phyloP scores from a whole-genome alignment of 371 early-diverging fungal species.

The Zopfochytrium polystomum region DNA sequence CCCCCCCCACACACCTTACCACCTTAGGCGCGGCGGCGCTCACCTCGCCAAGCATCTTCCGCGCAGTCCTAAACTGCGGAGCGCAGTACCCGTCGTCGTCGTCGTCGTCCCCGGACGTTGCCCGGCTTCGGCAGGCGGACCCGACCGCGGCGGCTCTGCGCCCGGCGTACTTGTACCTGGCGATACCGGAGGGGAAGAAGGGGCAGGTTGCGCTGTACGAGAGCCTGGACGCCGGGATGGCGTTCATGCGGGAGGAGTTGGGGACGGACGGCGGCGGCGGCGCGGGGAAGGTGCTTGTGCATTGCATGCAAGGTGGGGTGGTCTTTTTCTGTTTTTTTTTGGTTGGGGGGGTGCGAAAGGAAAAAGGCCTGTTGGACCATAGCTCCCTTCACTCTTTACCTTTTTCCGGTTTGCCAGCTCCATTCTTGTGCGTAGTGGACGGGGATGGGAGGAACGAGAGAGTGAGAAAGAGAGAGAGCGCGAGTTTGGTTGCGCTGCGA shows the following conservation, averaged over 20 bases:
- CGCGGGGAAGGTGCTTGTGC: conserved; percentile 44
- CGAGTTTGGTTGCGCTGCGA: too few relatives aligned
- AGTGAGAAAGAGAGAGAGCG: too few relatives aligned
- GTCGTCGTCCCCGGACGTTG: conserved; percentile 12
- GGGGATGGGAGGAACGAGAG: too few relatives aligned
- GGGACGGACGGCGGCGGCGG: background rate
- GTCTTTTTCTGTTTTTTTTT: background rate
- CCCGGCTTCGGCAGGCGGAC: background rate
- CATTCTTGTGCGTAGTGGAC: too few relatives aligned
- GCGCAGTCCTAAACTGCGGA: conserved; percentile 66
- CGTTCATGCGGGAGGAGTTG: background rate
- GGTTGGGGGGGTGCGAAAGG: background rate
- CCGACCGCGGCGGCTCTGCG: background rate
- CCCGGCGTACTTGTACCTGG: conserved; percentile 27
- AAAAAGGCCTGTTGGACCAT: background rate
- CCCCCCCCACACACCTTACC: too few relatives aligned
- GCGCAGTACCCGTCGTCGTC: conserved; percentile 35
- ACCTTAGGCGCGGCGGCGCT: background rate
- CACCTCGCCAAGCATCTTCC: conserved; percentile 57
- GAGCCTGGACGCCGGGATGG: conserved; percentile 15
- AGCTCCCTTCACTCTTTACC: too few relatives aligned
- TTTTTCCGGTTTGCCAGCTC: too few relatives aligned
- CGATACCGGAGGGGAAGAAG: conserved; percentile 43
- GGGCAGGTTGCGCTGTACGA: conserved; percentile 32
- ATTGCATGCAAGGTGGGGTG: conserved; percentile 50